Evolutionary conservation across 768 basidiomycete species (phyloP), one percentile per base, ranked within the genome.

Genomic region (Lactarius pseudohatsudake): DNA sequence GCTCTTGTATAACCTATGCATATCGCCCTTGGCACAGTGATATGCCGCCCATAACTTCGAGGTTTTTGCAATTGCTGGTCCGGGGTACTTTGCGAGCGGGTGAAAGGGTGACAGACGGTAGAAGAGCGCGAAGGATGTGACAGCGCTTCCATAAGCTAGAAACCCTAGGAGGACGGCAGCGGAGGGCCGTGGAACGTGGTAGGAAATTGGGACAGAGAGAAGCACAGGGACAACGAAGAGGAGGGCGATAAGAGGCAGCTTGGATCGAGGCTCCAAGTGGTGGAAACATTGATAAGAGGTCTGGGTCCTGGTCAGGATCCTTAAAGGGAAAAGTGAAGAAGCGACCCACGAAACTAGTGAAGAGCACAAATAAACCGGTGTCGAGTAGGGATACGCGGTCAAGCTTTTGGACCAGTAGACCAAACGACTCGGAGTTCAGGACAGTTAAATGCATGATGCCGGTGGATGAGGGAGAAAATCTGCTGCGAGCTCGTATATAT

Each of bases 61-160:
- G 0, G 76, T 10, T 59, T 71, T 76, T 62, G 64, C 64, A 1
- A 74, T 41, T 0, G 71, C 26, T 2, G 78, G 79, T 1, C 80
- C 80, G 2, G 80, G 79, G 61, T 76, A 76, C n/a, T 70, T 64
- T 0, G 77, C 76, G 9, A 58, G 57, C 2, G 57, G 57, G 22
- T 58, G 57, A 30, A 30, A 58, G 9, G 57, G 57, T 8, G 38
- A 58, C 15, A 58, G n/a, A 6, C 57, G 57, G n/a, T 58, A 38
- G 11, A 38, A 3, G 3, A 34, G 18, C 4, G 22, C 7, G 38
- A 15, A 41, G 2, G 15, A 36, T n/a, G 13, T 30, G 7, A 58
- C 15, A 7, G 36, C 22, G 22, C 30, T 36, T 20, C 34, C 22
- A 58, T 58, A 26, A 7, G 34, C 16, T 10, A 36, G 6, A 22